These are phyloP conservation scores for Metschnikowia amazonensis DNA, from an alignment of 805 yeast genomes.

Conservation along the genomic window DNA sequence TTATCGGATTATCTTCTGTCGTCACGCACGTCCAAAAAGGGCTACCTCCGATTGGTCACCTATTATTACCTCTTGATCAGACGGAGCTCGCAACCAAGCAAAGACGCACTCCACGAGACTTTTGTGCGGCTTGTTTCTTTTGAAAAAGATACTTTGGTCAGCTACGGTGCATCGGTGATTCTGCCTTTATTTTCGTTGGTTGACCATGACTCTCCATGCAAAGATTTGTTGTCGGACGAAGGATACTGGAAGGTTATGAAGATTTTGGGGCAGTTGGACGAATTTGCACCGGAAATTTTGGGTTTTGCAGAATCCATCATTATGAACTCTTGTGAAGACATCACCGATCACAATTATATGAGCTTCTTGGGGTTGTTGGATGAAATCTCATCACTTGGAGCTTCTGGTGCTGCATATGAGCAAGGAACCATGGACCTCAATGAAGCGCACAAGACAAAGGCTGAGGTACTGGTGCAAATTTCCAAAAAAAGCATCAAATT, in stretches of 20 bases:
- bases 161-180: conserved; percentile 42
- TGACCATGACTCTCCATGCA: conserved; percentile 39
- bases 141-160: conserved; percentile 43
- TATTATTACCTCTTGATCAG: conserved; percentile 50
- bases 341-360: conserved; percentile 54
- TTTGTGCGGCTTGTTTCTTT: conserved; percentile 10
- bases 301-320: conserved; percentile 44
- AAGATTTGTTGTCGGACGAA: conserved; percentile 32
- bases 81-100: conserved; percentile 18
- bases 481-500: conserved; percentile 61
- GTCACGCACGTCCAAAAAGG: conserved; percentile 26
- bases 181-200: conserved; percentile 49
- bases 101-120: conserved; percentile 12
- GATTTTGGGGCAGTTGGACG: conserved; percentile 43
- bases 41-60: conserved; percentile 43
- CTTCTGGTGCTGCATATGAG: conserved; percentile 74
- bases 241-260: conserved; percentile 55
- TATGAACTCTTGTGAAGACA: conserved; percentile 28
- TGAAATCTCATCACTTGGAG: conserved; percentile 78
- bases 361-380: conserved; percentile 67
- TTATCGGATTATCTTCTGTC: conserved; percentile 13
- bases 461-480: conserved; percentile 46
- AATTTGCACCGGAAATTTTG: conserved; percentile 43
- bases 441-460: conserved; percentile 39
- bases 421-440: conserved; percentile 39